Conservation (phyloP, 305 asterid species). For the Fraxinus albicans region DNA sequence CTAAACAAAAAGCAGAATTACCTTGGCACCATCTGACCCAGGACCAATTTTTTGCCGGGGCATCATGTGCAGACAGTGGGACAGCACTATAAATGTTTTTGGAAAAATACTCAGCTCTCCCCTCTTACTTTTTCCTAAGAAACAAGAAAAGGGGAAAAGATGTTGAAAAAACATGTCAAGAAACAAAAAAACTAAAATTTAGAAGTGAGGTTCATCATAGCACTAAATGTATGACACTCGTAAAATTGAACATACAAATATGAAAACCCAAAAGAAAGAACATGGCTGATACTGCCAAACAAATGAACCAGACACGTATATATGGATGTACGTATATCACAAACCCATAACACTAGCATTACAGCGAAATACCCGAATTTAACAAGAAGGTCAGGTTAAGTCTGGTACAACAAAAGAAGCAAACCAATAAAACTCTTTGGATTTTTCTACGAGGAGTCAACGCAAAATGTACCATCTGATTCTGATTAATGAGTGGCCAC, state of each 20-base stretch:
- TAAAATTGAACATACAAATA: not conserved
- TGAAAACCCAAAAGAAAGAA: not conserved
- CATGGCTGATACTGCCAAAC: not conserved
- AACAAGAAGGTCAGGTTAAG: not conserved
- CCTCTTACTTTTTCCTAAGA: constrained; percentile 79
- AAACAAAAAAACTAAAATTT: not conserved
- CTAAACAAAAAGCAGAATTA: constrained; percentile 7
- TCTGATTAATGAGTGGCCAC: not conserved
- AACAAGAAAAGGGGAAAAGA: not conserved
- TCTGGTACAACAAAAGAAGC: not conserved
- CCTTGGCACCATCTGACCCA: constrained; percentile 48
- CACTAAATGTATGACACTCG: not conserved
- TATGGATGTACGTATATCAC: not conserved
- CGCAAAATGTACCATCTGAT: not conserved
- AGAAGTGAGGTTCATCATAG: not conserved
- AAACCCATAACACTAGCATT: not conserved
- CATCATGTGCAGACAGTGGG: constrained; percentile 95
- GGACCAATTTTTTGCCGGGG: constrained; percentile 67
- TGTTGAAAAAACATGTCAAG: not conserved
- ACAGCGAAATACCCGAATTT: not conserved
- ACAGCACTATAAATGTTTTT: constrained; percentile 56
- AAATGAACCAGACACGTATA: not conserved
- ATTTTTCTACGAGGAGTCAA: not conserved
- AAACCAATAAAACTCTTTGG: not conserved
- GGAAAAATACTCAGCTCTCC: constrained; percentile 95